Percentiles rank a stretch among this genome's conserved stretches.
phyloP scores from a whole-genome alignment of 805 yeast genomes.

The Ogataea ramenticola region DNA sequence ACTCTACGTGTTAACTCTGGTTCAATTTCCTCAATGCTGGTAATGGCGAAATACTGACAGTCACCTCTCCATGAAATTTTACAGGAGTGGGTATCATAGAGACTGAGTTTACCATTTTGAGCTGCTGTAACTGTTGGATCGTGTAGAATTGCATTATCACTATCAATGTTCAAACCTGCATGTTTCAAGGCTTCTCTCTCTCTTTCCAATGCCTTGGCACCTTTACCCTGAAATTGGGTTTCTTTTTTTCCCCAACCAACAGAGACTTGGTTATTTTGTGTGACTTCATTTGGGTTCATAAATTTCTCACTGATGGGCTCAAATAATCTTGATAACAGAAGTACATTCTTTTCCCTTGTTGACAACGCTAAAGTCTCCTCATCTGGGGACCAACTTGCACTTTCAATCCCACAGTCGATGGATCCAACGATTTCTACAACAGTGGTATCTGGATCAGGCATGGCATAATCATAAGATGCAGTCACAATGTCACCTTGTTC shows the following conservation, averaged over 20 bases:
- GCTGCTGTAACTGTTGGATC: slow-evolving; percentile 84
- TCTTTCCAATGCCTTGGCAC: slow-evolving; percentile 75
- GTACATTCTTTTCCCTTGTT: slow-evolving; percentile 52
- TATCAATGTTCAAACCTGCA: slow-evolving; percentile 63
- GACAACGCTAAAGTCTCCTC: slow-evolving; percentile 76
- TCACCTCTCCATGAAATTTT: slow-evolving; percentile 93
- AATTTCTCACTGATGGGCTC: slow-evolving; percentile 70
- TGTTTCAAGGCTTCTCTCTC: slow-evolving; percentile 46
- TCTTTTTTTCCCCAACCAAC: slow-evolving; percentile 99
- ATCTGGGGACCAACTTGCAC: slow-evolving; percentile 86
- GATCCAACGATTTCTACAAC: slow-evolving; percentile 75
- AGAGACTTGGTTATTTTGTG: slow-evolving; percentile 73
- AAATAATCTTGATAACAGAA: slow-evolving; percentile 65
- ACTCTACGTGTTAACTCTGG: slow-evolving; percentile 54
- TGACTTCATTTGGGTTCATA: slow-evolving; percentile 55
- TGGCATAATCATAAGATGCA: slow-evolving; percentile 48
- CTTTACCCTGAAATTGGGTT: slow-evolving; percentile 93
- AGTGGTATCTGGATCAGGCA: slow-evolving; percentile 44
- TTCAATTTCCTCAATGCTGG: slow-evolving; percentile 47
- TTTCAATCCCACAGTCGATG: slow-evolving; percentile 64
- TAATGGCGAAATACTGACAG: slow-evolving; percentile 72
- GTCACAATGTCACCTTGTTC: slow-evolving; percentile 69
- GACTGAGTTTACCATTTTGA: slow-evolving; percentile 60
- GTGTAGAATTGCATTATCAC: slow-evolving; percentile 44
- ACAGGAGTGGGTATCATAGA: slow-evolving; percentile 40